Base-by-base conservation (phyloP, 2,329 filamentous ascomycete genomes). In the Biscogniauxia mediterranea region DNA sequence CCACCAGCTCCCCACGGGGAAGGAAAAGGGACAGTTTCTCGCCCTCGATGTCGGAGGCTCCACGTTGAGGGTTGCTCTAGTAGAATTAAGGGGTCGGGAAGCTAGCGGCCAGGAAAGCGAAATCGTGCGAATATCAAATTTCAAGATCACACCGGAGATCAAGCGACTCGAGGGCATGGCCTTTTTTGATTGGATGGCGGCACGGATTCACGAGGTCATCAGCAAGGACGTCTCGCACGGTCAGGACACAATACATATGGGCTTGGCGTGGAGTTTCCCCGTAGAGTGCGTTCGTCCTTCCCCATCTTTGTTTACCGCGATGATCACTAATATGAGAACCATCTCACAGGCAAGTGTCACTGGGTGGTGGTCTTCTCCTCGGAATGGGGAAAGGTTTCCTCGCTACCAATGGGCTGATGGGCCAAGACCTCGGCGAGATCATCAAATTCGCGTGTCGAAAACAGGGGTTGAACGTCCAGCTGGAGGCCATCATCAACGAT, bases 171-270 rank as follows among this genome's bases (percentile, higher is more conserved):
- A 82, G 62, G 87, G 87, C 17, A 80, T 81, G 67, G 78, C 74
- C 0, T 89, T 90, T 69, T 90, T 90, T 66, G 81, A 87, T 70
- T 90, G 88, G 88, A 87, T 90, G 81, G 87, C 86, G 0, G 77
- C 79, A 51, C 81, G 80, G 64, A 87, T 89, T 67, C 72, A 77
- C 56, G 82, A 88, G 55, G 86, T 85, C 1, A 75, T 89, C 11
- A 74, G 77, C 6, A 76, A 76, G 52, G 80, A 79, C 19, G 69
- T 77, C 21, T 75, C 77, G 52, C 71, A 74, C 2, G 74, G 71
- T 21, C 72, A 76, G 60, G 73, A 77, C 1, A 79, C 82, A 26
- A 75, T 89, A 56, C 82, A 81, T 8, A 79, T 89, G 76, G 86
- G 86, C 1, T 73, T 89, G 63, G 85, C 87, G 5, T 90, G 87